Base-by-base conservation (phyloP, 2,329 filamentous ascomycete species). In the Diaporthe amygdali region DNA sequence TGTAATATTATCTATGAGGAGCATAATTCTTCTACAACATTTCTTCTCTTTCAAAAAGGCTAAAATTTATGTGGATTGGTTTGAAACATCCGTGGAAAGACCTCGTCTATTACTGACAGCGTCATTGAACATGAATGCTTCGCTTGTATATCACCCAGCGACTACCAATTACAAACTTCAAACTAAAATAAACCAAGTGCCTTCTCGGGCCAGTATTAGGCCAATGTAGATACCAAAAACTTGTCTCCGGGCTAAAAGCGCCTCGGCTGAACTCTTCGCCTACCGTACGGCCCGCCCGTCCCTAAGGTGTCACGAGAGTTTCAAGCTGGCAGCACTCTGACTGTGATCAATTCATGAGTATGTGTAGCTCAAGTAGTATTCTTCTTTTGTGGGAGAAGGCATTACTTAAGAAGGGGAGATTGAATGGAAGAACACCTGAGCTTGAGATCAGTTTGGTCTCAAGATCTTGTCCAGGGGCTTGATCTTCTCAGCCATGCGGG, bases 401-500 rank as follows among this genome's bases (percentile, higher is more conserved):
- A 3, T 37, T 15, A 47, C 14, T 27, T 15, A 8, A 8, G 10
- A 27, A 2, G 22, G 12, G 44, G 51, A 55, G 7, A 6, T 22
- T 15, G 8, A 15, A 17, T 22, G 4, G 15, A 34, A 2, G 1
- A 34, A n/a, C 12, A 2, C 22, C 2, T 22, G 6, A 12, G 7
- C 4, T 27, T 22, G 22, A 2, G 1, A 4, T 25, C 30, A 66
- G 6, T 70, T 61, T 8, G 46, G 22, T 6, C 22, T 7, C 51
- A 72, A 20, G 6, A 22, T 54, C 39, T 64, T 61, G 22, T 70
- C 51, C 14, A 72, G 41, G 5, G 49, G 44, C 27, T 46, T 32
- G 27, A 72, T 25, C 22, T 67, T 67, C 34, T 59, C 41, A 30
- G 52, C 32, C 71, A 72, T 72, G 8, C 68, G 67, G 14, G 22